Base-by-base conservation (phyloP, 805 yeast species). In the Yamadazyma philogaea region DNA sequence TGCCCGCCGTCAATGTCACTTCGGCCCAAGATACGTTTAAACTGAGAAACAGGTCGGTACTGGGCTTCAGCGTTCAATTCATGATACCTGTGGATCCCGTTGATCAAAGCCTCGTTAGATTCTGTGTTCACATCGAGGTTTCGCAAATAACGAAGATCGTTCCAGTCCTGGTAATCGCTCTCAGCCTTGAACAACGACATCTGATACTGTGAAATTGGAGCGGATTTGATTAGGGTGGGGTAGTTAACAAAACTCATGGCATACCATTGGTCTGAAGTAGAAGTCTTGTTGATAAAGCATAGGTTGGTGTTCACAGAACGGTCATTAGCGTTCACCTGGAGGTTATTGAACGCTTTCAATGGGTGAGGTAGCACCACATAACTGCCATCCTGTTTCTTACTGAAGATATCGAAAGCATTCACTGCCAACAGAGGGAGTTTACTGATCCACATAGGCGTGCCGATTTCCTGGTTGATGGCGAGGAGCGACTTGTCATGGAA, bases 191-290 rank as follows among this genome's bases (percentile, higher is more conserved):
- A 61, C 30, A 68, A 51, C 10, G 58, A 55, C 49, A 61, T 37
- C 42, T 75, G 80, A 63, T 83, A 88, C 39, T 75, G 70, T 0
- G 96, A 83, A 1, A 75, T 54, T 0, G 95, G 91, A 0, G 96
- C 93, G 6, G 87, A 77, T 43, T 79, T 78, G 7, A 91, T 88
- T 37, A 91, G 63, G 0, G 95, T 81, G 0, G 96, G 96, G 57
- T 83, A 91, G 51, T 81, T 74, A 18, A 64, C 59, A 51, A 81
- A 84, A 17, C 95, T 84, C 77, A 91, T 72, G 3, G 96, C 96
- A 67, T 77, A 87, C 96, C 96, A 90, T 49, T 68, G 70, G 1
- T 84, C 72, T 3, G 84, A 82, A 22, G 67, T 69, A 0, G 89
- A 79, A 22, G 81, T 73, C 45, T 80, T 87, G 28, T 91, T 70